Evolutionary conservation across 1,139 yeast species (phyloP), one percentile per base, ranked within the genome.

Genomic region (Suhomyces choctaworum): DNA sequence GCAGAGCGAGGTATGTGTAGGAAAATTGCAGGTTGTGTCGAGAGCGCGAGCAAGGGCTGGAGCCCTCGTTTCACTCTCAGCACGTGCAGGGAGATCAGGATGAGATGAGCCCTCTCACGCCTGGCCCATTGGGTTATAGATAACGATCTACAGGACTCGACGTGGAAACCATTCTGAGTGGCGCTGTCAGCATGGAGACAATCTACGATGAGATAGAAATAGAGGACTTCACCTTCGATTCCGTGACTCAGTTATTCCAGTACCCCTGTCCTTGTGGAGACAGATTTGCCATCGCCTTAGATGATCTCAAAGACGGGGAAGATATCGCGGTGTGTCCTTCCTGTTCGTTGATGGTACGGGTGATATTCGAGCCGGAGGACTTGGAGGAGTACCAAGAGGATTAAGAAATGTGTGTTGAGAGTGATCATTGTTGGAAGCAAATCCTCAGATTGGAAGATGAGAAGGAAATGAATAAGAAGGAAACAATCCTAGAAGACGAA

Each of bases 221-320:
- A 37, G 98, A 92, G 62, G 99, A 92, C 59, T 89, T 92, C 79
- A 82, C 90, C 5, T 92, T 78, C 59, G 97, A 92, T 58, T 80
- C 92, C 4, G 70, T 70, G 19, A 80, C 86, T 9, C 89, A 83
- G 59, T 64, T 88, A 27, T 88, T 90, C 62, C 85, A 88, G 41
- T 92, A 90, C 52, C 99, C 99, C 4, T 92, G 98, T 68, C 99
- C 99, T 0, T 92, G 98, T 62, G 98, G 98, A 19, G 99, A 94
- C 61, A 72, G 81, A 52, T 92, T 92, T 62, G 95, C 94, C 56
- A 85, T 92, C 27, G 71, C 79, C 22, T 70, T 92, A 35, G 95
- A 84, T 50, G 98, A 94, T 55, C 69, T 94, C 60, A 70, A 73
- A 44, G 97, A 89, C 49, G 98, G 97, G 5, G 95, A 86, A 50